Evolutionary conservation across 306 rosid species (phyloP), one percentile per base, ranked within the genome.

Genomic region (Crotalaria pallida): DNA sequence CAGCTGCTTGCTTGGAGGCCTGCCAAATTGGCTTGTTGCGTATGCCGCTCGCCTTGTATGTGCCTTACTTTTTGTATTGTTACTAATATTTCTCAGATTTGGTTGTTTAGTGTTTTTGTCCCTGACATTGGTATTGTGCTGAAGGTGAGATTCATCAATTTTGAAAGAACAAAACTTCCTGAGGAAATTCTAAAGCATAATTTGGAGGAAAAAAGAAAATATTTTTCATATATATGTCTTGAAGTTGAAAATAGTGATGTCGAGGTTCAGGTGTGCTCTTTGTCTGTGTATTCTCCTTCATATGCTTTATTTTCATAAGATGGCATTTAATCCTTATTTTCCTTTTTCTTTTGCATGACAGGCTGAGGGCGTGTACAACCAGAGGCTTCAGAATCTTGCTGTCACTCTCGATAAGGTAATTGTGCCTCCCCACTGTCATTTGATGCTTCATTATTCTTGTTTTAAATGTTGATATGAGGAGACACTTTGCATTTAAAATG

Each of bases 321-420:
- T 53, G 58, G n/a, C 47, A 26, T 48, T 13, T 22, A 41, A 9
- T 45, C n/a, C 67, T 57, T 53, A 58, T 24, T 58, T 77, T 69
- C 19, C 50, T 11, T 58, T 10, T 33, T 49, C 70, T 57, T 70
- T 71, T 60, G 59, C 55, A 40, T 71, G 67, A 78, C 85, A 94
- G 99, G 97, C 99, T 22, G 99, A 95, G 80, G 99, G 99, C 43
- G 99, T 95, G 6, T 91, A 91, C 87, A 95, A 95, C 79, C 99
- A 95, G 77, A 91, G 99, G 88, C 97, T 95, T 77, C 97, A 95
- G 84, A 95, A 95, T 80, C 87, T 95, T 80, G 97, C 99, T 36
- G 92, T 95, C 78, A 95, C 99, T 79, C 96, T 95, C 13, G 99
- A 95, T 84, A 95, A 91, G 99, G 99, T 95, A 77, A 72, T 68